Conservation (phyloP, 306 rosid genomes). For the Inga leiocalycina region DNA sequence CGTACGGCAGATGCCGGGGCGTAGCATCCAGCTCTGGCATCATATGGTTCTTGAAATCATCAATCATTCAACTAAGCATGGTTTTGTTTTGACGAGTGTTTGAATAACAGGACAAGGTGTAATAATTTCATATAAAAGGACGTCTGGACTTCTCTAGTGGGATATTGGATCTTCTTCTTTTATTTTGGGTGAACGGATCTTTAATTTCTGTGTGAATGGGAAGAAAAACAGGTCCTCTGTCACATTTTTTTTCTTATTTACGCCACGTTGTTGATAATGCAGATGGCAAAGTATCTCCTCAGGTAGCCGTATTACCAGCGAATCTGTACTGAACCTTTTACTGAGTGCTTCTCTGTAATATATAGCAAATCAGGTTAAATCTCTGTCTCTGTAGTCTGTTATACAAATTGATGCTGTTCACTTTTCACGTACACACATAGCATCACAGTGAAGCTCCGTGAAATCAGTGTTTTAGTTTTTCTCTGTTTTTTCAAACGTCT, state of each 20-base stretch:
- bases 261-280: not conserved
- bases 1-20: not conserved
- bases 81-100: not conserved
- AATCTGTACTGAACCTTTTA: slow-evolving; percentile 6
- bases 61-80: not conserved
- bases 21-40: slow-evolving; percentile 14
- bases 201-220: not conserved
- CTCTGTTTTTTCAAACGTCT: not conserved
- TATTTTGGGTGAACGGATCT: not conserved
- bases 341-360: not conserved
- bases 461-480: not conserved
- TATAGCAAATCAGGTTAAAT: not conserved
- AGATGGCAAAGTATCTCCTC: not conserved
- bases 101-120: not conserved
- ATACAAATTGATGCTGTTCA: slow-evolving; percentile 7
- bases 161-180: not conserved
- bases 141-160: not conserved
- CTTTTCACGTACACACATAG: not conserved
- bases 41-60: not conserved
- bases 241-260: not conserved
- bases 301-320: not conserved
- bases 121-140: not conserved
- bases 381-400: not conserved
- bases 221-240: not conserved
- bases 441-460: not conserved